Base-by-base conservation (phyloP, 1,139 yeast genomes). In the Magnusiomyces magnusii region DNA sequence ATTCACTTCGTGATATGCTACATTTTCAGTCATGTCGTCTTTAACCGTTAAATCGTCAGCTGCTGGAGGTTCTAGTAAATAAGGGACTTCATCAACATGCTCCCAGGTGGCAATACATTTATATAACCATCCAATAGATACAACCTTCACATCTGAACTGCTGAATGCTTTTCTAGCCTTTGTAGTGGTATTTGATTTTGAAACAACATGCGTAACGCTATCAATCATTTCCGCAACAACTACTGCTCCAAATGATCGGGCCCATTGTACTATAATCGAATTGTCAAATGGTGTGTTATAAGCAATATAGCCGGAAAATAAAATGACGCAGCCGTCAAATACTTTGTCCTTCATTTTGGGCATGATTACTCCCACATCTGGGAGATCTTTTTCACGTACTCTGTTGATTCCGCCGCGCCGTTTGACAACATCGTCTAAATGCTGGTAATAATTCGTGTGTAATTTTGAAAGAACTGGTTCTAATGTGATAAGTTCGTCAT, bases 91-190 rank as follows among this genome's bases (percentile, higher is more conserved):
- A 36, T 85, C 83, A 0, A 84, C 85, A 57, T 80, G 81, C 57
- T 77, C 76, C 98, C 99, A 93, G 23, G 79, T 74, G 19, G 91
- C 84, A 64, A 93, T 78, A 70, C 97, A 88, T 27, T 87, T 85
- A 74, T 91, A 91, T 2, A 93, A 73, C 99, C 99, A 93, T 68
- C 87, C 95, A 1, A 96, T 91, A 67, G 85, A 86, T n/a, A 93
- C 96, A 39, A 93, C 81, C 67, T 87, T 85, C 44, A 86, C 86
- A 34, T 67, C 64, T 3, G 71, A 69, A 44, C 66, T 64, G 19
- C 71, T 71, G 15, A 74, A 71, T 17, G 85, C 78, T 1, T 87
- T 86, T 57, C 93, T 80, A 2, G 93, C 96, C 71, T 93, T 93
- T 67, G 83, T 81, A 1, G 91, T 85, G 23, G 85, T 83, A 1